Evolutionary conservation across 768 basidiomycete species (phyloP).

Genomic region (Rhodotorula babjevae): DNA sequence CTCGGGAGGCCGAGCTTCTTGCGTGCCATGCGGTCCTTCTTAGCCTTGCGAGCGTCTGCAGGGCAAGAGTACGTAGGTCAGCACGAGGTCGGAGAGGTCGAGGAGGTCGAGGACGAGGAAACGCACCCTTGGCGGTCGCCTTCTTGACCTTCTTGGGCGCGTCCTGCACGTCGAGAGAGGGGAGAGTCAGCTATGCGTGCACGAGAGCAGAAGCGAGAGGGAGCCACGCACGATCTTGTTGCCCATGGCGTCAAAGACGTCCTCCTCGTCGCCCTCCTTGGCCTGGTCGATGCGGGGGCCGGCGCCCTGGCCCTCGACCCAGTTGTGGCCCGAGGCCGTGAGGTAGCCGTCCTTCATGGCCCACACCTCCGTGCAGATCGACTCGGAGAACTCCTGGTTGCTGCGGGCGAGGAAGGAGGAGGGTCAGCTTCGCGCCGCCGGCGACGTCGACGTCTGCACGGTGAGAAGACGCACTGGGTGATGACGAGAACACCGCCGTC

Average conservation of each 20-base stretch:
- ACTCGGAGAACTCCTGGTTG: conserved; percentile 90
- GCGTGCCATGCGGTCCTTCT: conserved; percentile 36
- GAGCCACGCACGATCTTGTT: conserved; percentile 70
- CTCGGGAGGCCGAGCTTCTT: conserved; percentile 34
- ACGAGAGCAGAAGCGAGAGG: conserved; percentile 18
- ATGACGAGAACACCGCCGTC: conserved; percentile 57
- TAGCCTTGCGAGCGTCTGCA: conserved; percentile 11
- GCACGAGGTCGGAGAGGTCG: background rate
- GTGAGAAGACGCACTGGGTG: conserved; percentile 17
- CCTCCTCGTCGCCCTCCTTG: conserved; percentile 84
- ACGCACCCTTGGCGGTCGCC: conserved; percentile 49
- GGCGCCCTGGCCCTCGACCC: conserved; percentile 97
- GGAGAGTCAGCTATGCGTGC: too few relatives aligned
- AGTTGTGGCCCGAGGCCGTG: conserved; percentile 96
- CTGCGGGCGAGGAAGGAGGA: too few relatives aligned
- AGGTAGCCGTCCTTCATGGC: conserved; percentile 96
- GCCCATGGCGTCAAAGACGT: conserved; percentile 91
- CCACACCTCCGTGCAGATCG: conserved; percentile 96
- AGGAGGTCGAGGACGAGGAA: background rate
- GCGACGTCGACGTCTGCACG: background rate
- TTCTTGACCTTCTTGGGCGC: conserved; percentile 75
- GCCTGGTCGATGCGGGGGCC: conserved; percentile 92
- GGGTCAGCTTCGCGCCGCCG: background rate
- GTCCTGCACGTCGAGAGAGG: conserved; percentile 15
- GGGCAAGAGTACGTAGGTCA: background rate